Conservation (phyloP, 2,329 filamentous ascomycete genomes). For the Ambrosiella beaveri region DNA sequence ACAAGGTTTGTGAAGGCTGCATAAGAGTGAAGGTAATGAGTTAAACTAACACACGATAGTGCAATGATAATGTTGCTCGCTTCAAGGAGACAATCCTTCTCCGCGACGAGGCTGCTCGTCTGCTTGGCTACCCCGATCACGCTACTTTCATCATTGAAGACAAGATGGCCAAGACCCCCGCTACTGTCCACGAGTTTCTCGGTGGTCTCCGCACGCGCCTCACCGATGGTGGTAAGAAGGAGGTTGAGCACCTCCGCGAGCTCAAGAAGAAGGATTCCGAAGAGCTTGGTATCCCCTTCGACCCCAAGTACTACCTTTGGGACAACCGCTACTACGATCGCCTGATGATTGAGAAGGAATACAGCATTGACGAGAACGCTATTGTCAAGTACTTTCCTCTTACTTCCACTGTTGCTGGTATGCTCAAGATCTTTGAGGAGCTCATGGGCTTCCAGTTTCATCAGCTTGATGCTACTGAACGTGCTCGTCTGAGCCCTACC, state of each 20-base stretch:
- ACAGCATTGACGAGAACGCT: constrained; percentile 59
- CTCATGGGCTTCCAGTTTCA: constrained; percentile 67
- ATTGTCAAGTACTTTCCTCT: constrained; percentile 77
- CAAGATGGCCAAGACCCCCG: constrained; percentile 69
- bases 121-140: constrained; percentile 62
- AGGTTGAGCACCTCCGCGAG: constrained; percentile 51
- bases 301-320: constrained; percentile 66
- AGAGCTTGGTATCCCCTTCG: constrained; percentile 38
- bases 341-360: constrained; percentile 65
- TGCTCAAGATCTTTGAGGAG: constrained; percentile 71
- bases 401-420: constrained; percentile 52
- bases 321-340: constrained; percentile 67
- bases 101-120: constrained; percentile 59
- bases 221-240: constrained; percentile 50
- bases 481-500: constrained; percentile 45
- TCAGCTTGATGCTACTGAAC: constrained; percentile 49
- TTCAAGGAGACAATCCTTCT: constrained; percentile 61
- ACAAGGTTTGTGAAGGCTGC: constrained; percentile 38
- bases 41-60: constrained; percentile 21
- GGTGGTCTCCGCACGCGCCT: constrained; percentile 51
- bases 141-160: constrained; percentile 61
- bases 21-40: background rate
- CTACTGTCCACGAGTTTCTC: constrained; percentile 56
- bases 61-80: constrained; percentile 51
- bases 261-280: constrained; percentile 57